Evolutionary conservation across 176 grass and related monocot genomes (phyloP), one percentile per base, ranked within the genome.

Genomic region (Paspalum notatum): DNA sequence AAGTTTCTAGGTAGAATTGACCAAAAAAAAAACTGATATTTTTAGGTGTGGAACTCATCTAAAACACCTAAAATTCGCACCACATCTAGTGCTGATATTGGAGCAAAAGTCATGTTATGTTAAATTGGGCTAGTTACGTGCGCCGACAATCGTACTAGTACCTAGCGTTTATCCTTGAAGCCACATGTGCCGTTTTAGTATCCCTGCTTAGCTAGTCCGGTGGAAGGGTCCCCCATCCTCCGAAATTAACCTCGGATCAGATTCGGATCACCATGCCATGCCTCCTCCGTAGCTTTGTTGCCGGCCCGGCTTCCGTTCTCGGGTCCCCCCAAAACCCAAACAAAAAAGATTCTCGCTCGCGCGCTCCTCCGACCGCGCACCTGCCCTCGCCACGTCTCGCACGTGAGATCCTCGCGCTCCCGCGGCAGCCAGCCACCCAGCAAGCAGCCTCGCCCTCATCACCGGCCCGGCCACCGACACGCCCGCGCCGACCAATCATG

Each of bases 401-500:
- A 75, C 78, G 85, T 86, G 78, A 40, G 26, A 5, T 43, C 42
- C 15, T 27, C 68, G 15, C 44, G 18, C 27, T 2, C 20, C 20
- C 41, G 17, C 82, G 51, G 41, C 60, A 6, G 61, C n/a, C 47
- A 20, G 0, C 24, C 55, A 58, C 55, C 40, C 55, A 58, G n/a
- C n/a, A 44, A 21, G 37, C 55, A 14, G 47, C 59, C 20, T 20
- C 41, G 3, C 43, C 51, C 39, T 32, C 22, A 3, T 18, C 46
- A 5, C 48, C n/a, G n/a, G n/a, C n/a, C 48, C 84, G 15, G 11
- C 62, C 85, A 87, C 85, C 85, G 78, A 82, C 78, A 70, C 85
- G 13, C 51, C 38, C 45, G 17, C 11, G n/a, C 57, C 65, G 74
- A 50, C 63, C 79, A 46, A 52, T 67, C 77, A 43, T 45, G 25